phyloP scores from a whole-genome alignment of 139 green algal species.

The Astrephomene gubernaculifera region DNA sequence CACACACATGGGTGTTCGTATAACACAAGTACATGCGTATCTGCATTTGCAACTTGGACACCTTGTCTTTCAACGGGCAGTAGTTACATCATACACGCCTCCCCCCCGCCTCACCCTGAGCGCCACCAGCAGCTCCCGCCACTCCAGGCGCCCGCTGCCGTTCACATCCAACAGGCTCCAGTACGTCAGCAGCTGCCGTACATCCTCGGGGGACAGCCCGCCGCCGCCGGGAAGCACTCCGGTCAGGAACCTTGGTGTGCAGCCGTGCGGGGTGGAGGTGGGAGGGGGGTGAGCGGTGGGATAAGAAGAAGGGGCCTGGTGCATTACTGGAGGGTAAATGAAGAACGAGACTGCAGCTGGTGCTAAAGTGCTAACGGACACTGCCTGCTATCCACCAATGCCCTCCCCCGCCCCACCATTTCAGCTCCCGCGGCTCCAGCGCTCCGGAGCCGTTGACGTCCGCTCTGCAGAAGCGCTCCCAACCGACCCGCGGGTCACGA shows the following conservation, averaged over 20 bases:
- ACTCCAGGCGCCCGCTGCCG: conserved; percentile 34
- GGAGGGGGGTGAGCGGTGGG: no score
- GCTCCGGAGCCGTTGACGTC: conserved; percentile 1
- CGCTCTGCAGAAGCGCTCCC: conserved; percentile 35
- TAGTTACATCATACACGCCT: no score
- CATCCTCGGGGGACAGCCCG: conserved; percentile 10
- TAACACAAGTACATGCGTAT: no score
- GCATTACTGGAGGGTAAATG: no score
- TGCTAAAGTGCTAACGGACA: no score
- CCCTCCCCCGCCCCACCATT: not conserved
- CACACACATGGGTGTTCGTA: not conserved
- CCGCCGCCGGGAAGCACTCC: conserved; percentile 37
- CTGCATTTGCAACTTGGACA: no score
- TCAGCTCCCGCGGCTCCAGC: conserved; percentile 27
- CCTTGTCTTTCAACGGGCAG: no score
- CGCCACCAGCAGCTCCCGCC: conserved; percentile 42
- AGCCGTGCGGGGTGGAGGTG: no score
- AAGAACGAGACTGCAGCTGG: no score
- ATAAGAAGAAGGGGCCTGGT: no score
- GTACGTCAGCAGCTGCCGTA: conserved; percentile 46
- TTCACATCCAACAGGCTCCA: conserved; percentile 49
- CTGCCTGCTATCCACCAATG: no score
- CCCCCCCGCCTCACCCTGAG: conserved; percentile 2
- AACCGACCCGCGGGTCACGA: conserved; percentile 12
- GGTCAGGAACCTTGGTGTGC: conserved; percentile 52